These are phyloP conservation scores for Blumeriella jaapii DNA, from an alignment of 2,329 filamentous ascomycete genomes.

Conservation along the genomic window DNA sequence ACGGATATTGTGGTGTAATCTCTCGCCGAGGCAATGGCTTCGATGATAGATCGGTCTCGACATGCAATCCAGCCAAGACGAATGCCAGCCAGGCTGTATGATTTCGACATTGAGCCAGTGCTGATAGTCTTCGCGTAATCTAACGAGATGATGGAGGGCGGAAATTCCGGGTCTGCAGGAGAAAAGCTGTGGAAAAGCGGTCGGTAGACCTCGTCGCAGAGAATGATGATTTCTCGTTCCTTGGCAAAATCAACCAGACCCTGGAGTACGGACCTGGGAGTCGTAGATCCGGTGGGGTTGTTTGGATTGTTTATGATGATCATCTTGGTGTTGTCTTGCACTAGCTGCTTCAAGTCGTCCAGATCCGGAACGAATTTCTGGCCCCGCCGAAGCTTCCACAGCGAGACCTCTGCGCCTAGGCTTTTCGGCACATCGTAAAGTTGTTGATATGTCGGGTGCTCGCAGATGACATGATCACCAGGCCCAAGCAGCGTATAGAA, in stretches of 20 bases:
- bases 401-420: conserved; percentile 62
- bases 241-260: conserved; percentile 52
- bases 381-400: conserved; percentile 59
- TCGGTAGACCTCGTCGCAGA: conserved; percentile 74
- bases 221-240: conserved; percentile 50
- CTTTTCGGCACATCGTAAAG: conserved; percentile 65
- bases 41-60: conserved; percentile 48
- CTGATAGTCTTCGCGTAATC: conserved; percentile 60
- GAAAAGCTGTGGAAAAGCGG: conserved; percentile 57
- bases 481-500: conserved; percentile 61
- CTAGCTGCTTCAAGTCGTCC: conserved; percentile 50
- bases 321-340: conserved; percentile 61
- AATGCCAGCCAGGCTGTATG: conserved; percentile 72
- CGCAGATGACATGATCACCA: conserved; percentile 75
- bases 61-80: conserved; percentile 75
- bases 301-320: conserved; percentile 66
- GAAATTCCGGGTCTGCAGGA: conserved; percentile 30
- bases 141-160: conserved; percentile 61
- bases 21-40: conserved; percentile 49
- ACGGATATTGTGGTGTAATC: conserved; percentile 85
- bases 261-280: conserved; percentile 48
- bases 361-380: conserved; percentile 58
- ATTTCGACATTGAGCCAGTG: conserved; percentile 77
- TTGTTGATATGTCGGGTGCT: conserved; percentile 81
- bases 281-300: conserved; percentile 67